Conservation (phyloP, 192 early-diverging fungal species). For the Chytriomyces confervae region DNA sequence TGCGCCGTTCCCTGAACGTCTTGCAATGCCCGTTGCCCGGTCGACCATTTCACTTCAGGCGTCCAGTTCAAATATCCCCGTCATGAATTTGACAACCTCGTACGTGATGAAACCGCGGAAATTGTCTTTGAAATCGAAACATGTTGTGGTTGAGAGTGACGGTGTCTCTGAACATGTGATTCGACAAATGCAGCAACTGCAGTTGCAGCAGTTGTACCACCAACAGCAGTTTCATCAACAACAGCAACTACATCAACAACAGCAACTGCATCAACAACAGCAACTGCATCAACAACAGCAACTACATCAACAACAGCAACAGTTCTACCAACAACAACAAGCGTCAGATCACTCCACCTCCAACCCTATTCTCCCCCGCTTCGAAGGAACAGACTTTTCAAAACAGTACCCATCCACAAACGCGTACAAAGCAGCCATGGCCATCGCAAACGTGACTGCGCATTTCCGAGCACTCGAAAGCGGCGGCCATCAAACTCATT, state of each 20-base stretch:
- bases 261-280: background rate
- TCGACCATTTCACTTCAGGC: background rate
- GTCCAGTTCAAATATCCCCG: background rate
- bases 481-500: background rate
- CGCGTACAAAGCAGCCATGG: slow-evolving; percentile 28
- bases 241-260: background rate
- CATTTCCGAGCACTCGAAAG: slow-evolving; percentile 16
- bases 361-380: background rate
- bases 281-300: background rate
- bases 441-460: slow-evolving; percentile 28
- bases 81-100: background rate
- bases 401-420: slow-evolving; percentile 33
- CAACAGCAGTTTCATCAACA: background rate
- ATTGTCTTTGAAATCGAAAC: background rate
- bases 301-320: slow-evolving; percentile 13
- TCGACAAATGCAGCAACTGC: slow-evolving; percentile 19
- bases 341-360: background rate
- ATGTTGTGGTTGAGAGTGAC: too few species aligned
- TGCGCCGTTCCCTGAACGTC: slow-evolving; percentile 14
- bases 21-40: background rate
- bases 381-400: background rate
- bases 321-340: slow-evolving; percentile 19
- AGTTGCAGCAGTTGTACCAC: background rate
- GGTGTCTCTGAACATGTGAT: background rate
- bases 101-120: slow-evolving; percentile 21